These are phyloP conservation scores for Coprinopsis cinerea DNA, from an alignment of 768 basidiomycete genomes.

Conservation along the genomic window DNA sequence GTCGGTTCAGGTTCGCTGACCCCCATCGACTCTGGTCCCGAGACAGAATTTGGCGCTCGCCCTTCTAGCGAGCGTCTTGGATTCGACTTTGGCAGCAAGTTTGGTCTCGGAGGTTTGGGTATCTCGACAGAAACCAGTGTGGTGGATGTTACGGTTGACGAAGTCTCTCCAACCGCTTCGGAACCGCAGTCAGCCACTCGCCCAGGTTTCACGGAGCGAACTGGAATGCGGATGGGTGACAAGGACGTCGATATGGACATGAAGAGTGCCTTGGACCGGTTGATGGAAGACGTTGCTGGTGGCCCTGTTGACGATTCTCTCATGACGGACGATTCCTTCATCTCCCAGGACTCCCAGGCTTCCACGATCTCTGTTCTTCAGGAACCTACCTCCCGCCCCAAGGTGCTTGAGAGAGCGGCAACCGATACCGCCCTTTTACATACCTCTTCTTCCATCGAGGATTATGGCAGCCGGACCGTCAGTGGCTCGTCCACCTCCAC, in stretches of 20 bases:
- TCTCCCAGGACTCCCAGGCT: conserved; percentile 19
- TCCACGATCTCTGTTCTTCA: conserved; percentile 10
- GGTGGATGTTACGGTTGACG: too few relatives aligned
- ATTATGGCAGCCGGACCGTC: conserved; percentile 33
- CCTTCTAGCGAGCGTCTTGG: conserved; percentile 23
- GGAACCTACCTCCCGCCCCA: conserved; percentile 16
- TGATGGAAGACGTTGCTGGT: conserved; percentile 64
- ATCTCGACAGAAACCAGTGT: conserved; percentile 17
- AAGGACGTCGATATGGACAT: conserved; percentile 64
- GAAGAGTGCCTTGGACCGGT: conserved; percentile 64
- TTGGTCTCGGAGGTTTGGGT: conserved; percentile 34
- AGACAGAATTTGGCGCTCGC: conserved; percentile 29
- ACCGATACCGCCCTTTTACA: conserved; percentile 44
- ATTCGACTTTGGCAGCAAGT: conserved; percentile 45
- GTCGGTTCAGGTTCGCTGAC: conserved; percentile 15
- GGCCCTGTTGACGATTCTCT: conserved; percentile 36
- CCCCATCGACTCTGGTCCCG: conserved; percentile 15
- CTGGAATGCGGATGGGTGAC: conserved; percentile 37
- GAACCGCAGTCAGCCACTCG: background rate
- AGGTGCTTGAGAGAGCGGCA: conserved; percentile 41
- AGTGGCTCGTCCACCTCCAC: conserved; percentile 37
- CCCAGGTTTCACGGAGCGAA: background rate
- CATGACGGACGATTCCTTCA: conserved; percentile 32
- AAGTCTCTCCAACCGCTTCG: background rate
- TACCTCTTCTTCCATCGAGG: conserved; percentile 27